Percentiles rank a stretch among this genome's conserved stretches.
These are phyloP conservation scores for Penicillium parvum DNA, from an alignment of 495 filamentous ascomycete species.

Conservation along the genomic window DNA sequence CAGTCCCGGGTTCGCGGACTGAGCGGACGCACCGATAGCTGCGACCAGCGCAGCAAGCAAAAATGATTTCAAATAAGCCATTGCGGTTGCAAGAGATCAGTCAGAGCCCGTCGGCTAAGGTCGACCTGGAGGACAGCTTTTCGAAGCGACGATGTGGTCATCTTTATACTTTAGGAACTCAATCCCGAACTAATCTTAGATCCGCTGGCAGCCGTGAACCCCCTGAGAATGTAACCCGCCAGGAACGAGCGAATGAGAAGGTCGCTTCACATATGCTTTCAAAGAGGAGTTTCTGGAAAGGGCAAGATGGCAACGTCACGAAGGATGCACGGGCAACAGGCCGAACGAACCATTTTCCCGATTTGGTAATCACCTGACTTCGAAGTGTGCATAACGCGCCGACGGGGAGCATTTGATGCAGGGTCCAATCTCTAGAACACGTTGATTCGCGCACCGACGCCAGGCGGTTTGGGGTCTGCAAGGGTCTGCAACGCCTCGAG, in stretches of 20 bases:
- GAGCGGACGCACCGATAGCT: slow-evolving; percentile 9
- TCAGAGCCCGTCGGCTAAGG: not conserved
- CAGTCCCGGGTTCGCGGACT: slow-evolving; percentile 25
- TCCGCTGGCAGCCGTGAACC: not conserved
- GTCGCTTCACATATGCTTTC: not conserved
- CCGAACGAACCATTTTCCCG: not conserved
- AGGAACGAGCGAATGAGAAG: not conserved
- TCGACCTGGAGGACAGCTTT: not conserved
- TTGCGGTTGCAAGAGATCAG: not conserved
- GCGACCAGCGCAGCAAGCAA: slow-evolving; percentile 9
- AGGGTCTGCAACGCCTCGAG: no score
- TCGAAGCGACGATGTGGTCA: not conserved
- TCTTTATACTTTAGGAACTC: no score
- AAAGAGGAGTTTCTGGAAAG: not conserved
- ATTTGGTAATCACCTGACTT: not conserved
- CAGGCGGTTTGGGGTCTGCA: no score
- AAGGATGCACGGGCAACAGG: not conserved
- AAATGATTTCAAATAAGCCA: slow-evolving; percentile 9
- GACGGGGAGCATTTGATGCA: no score
- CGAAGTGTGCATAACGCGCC: no score
- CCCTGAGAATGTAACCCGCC: not conserved
- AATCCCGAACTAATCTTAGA: no score
- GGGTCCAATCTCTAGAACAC: no score
- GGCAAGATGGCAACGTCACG: not conserved
- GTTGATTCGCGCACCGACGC: no score